Evolutionary conservation across 2,329 filamentous ascomycete genomes (phyloP).

Genomic region (Dendryphion nanum): DNA sequence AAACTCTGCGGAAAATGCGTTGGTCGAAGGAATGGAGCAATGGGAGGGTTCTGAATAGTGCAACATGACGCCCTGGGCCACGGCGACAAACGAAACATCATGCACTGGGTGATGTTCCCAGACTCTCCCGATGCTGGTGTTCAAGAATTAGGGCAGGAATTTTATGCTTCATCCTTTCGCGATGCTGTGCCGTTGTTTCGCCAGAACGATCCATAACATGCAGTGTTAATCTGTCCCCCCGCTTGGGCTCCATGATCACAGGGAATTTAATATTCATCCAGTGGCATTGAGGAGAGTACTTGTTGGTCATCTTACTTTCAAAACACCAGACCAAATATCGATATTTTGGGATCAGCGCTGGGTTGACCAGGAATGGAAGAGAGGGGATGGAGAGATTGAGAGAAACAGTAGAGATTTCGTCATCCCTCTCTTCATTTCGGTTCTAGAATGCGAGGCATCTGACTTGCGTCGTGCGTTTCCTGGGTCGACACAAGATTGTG

Average conservation of each 20-base stretch:
- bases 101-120: too few species aligned
- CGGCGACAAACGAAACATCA: conserved; percentile 28
- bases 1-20: too few species aligned
- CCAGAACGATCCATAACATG: too few species aligned
- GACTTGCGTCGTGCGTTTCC: conserved; percentile 8
- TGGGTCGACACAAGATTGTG: background rate
- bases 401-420: too few species aligned
- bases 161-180: background rate
- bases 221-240: too few species aligned
- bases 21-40: too few species aligned
- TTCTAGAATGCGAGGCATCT: conserved; percentile 10
- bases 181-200: background rate
- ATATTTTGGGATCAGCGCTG: background rate
- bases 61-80: too few species aligned
- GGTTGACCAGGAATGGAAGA: background rate
- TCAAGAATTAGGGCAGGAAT: background rate
- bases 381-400: background rate
- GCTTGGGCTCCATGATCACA: too few species aligned
- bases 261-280: background rate
- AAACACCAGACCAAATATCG: background rate
- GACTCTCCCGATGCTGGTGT: too few species aligned
- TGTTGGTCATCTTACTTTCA: background rate
- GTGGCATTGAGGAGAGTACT: background rate
- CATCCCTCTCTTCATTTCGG: conserved; percentile 6
- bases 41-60: background rate